Percentiles rank a stretch among this genome's conserved stretches.
phyloP scores from a whole-genome alignment of 1,284 basidiomycete genomes.

The Megacollybia platyphylla region DNA sequence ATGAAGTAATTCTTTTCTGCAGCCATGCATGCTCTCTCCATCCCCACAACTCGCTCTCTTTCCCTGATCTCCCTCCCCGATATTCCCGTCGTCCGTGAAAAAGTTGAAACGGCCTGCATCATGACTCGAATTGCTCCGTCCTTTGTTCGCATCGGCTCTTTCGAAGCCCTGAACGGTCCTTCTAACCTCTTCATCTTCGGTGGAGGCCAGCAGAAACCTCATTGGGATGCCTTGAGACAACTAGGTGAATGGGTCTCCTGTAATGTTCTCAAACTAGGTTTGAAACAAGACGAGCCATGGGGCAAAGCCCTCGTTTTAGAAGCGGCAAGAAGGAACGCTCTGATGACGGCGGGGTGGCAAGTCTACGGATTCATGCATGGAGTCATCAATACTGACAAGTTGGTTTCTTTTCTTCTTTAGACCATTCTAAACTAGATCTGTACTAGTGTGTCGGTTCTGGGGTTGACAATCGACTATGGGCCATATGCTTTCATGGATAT shows the following conservation, averaged over 20 bases:
- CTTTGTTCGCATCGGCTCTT: constrained; percentile 88
- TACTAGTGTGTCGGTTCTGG: constrained; percentile 69
- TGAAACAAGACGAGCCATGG: constrained; percentile 44
- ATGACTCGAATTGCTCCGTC: constrained; percentile 80
- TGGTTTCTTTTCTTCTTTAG: constrained; percentile 11
- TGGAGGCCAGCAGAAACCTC: constrained; percentile 59
- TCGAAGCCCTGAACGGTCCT: constrained; percentile 77
- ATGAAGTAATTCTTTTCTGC: constrained; percentile 6
- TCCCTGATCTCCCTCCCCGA: constrained; percentile 69
- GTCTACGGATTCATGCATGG: constrained; percentile 88
- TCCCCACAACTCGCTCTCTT: constrained; percentile 86
- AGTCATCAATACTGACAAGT: constrained; percentile 97
- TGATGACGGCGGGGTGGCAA: constrained; percentile 92
- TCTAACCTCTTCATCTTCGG: constrained; percentile 57
- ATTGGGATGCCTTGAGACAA: constrained; percentile 62
- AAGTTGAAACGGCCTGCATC: constrained; percentile 69
- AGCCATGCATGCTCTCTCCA: constrained; percentile 81
- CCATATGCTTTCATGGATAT: constrained; percentile 96
- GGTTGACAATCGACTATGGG: constrained; percentile 90
- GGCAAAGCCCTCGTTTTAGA: constrained; percentile 65
- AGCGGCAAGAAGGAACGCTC: constrained; percentile 71
- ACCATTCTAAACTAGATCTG: neutral
- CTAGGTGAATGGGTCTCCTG: constrained; percentile 65
- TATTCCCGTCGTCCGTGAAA: constrained; percentile 70
- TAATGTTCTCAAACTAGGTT: constrained; percentile 40